Evolutionary conservation across 2,329 filamentous ascomycete species (phyloP).

Genomic region (Chlorencoelia australis): DNA sequence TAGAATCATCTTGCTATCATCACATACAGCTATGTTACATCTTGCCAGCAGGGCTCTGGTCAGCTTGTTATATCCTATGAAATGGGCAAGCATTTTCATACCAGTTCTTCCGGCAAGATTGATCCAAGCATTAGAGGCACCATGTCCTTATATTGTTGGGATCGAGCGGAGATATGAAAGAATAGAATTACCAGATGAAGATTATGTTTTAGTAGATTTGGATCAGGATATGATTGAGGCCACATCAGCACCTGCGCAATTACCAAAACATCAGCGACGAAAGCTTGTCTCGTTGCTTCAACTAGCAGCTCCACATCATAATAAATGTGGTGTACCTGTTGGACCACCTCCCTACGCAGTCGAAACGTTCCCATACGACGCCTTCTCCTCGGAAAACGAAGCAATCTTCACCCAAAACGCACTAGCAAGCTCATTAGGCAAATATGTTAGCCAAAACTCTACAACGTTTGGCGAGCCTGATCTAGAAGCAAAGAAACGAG

Average conservation of each 20-base stretch:
- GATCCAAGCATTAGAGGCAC: slow-evolving; percentile 83
- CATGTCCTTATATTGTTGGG: slow-evolving; percentile 93
- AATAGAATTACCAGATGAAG: slow-evolving; percentile 81
- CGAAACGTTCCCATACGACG: slow-evolving; percentile 84
- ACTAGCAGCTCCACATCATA: slow-evolving; percentile 79
- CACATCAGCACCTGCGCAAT: slow-evolving; percentile 61
- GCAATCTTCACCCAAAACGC: slow-evolving; percentile 68
- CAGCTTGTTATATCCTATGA: slow-evolving; percentile 78
- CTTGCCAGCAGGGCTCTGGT: slow-evolving; percentile 80
- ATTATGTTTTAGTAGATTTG: slow-evolving; percentile 89
- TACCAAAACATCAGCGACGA: slow-evolving; percentile 80
- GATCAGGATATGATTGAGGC: slow-evolving; percentile 87
- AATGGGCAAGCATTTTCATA: slow-evolving; percentile 92
- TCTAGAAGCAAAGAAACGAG: slow-evolving; percentile 35
- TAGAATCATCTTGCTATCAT: slow-evolving; percentile 90
- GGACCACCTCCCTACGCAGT: slow-evolving; percentile 88
- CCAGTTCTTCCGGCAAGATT: slow-evolving; percentile 80
- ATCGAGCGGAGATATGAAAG: slow-evolving; percentile 87
- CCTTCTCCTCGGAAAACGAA: slow-evolving; percentile 79
- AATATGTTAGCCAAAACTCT: slow-evolving; percentile 83
- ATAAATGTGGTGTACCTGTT: slow-evolving; percentile 73
- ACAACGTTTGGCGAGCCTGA: slow-evolving; percentile 66
- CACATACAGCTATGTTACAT: slow-evolving; percentile 92
- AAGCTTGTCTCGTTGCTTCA: slow-evolving; percentile 86
- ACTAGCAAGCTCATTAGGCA: slow-evolving; percentile 62